Evolutionary conservation across 148 eudicot species (phyloP).

Genomic region (Nyssa sinensis): DNA sequence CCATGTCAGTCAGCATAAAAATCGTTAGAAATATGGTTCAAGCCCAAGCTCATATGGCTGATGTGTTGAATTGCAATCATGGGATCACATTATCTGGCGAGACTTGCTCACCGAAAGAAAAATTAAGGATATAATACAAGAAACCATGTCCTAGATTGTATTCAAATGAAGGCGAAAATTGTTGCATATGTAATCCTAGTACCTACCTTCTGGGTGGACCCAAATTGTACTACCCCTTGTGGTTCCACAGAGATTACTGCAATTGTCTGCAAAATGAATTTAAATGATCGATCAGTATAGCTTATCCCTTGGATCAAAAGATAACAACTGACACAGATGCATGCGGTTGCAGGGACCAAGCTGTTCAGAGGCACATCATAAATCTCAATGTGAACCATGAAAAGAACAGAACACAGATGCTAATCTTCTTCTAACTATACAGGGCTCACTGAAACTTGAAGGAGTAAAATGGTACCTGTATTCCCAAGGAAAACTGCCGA

Average conservation of each 20-base stretch:
- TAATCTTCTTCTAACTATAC: neutral
- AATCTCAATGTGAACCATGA: neutral
- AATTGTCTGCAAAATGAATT: slow-evolving; percentile 61
- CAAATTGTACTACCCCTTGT: slow-evolving; percentile 79
- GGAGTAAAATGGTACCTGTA: slow-evolving; percentile 47
- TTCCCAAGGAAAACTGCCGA: slow-evolving; percentile 53
- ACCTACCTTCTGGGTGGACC: slow-evolving; percentile 75
- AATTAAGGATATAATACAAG: too few relatives aligned
- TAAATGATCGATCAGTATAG: neutral
- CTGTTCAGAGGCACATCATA: neutral
- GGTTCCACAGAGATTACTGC: slow-evolving; percentile 67
- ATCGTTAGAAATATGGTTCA: too few relatives aligned
- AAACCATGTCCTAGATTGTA: too few relatives aligned
- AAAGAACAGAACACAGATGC: neutral
- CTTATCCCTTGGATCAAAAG: neutral
- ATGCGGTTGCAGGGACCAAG: neutral
- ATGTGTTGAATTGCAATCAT: too few relatives aligned
- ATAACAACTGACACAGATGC: neutral
- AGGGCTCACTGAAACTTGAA: neutral
- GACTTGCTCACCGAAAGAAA: too few relatives aligned
- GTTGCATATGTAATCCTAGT: neutral
- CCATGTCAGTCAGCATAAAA: too few relatives aligned
- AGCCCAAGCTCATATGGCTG: too few relatives aligned
- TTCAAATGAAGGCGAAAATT: too few relatives aligned
- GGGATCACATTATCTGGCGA: too few relatives aligned